Conservation (phyloP, 2,329 filamentous ascomycete genomes). For the Botrytis byssoidea region DNA sequence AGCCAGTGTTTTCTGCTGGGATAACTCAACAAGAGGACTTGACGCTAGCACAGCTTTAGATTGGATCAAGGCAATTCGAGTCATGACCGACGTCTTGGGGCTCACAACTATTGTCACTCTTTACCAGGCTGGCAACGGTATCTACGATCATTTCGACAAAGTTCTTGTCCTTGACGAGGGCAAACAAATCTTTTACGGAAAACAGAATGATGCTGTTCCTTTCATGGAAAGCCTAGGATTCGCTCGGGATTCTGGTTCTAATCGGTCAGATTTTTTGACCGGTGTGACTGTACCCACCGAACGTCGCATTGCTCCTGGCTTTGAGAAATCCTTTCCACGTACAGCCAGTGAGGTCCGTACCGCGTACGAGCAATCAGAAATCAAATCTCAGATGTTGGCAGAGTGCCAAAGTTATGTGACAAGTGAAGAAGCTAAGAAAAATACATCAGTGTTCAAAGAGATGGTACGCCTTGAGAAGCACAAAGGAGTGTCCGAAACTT, state of each 20-base stretch:
- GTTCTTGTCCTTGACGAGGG: conserved; percentile 66
- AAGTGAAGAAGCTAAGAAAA: conserved; percentile 47
- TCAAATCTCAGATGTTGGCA: neutral
- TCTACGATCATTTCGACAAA: conserved; percentile 69
- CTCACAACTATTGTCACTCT: conserved; percentile 61
- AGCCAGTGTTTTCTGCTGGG: conserved; percentile 69
- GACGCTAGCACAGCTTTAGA: conserved; percentile 68
- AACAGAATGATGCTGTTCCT: conserved; percentile 54
- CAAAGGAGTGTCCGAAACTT: conserved; percentile 51
- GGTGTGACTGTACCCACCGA: conserved; percentile 56
- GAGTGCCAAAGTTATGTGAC: conserved; percentile 42
- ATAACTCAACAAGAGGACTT: conserved; percentile 69
- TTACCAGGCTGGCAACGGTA: conserved; percentile 68
- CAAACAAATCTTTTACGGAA: conserved; percentile 64
- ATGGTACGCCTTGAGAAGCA: conserved; percentile 54
- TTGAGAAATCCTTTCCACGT: conserved; percentile 46
- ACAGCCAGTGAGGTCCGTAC: conserved; percentile 42
- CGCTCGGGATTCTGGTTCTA: conserved; percentile 58
- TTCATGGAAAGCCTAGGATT: conserved; percentile 68
- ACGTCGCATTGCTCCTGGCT: conserved; percentile 54
- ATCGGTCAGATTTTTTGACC: conserved; percentile 64
- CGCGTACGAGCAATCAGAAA: neutral
- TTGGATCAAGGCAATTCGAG: conserved; percentile 52
- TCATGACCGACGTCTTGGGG: conserved; percentile 61
- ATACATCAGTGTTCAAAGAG: conserved; percentile 51